Evolutionary conservation across 306 rosid genomes (phyloP), one percentile per base, ranked within the genome.

Genomic region (Vigna mungo): DNA sequence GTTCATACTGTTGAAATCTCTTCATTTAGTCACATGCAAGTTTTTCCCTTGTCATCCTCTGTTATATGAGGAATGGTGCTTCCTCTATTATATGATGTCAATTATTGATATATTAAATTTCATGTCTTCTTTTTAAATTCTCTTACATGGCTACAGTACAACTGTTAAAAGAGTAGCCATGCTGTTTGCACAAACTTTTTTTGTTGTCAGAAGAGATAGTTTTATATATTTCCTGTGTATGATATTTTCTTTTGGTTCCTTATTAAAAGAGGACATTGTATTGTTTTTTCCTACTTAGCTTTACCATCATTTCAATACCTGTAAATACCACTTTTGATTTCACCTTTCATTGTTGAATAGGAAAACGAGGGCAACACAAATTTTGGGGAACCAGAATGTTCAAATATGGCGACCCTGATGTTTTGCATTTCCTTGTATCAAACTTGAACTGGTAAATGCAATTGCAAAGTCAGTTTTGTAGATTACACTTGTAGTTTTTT

Each of bases 301-400:
- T 48, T 62, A 52, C 54, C 53, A 44, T 82, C 48, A 46, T 62
- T 41, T 63, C 55, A 37, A 15, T 47, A 27, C 25, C 55, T 47
- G 75, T 16, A 9, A 71, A 25, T 72, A 21, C 1, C 20, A 63
- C 55, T 61, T 68, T 27, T 63, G 68, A 52, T 51, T 76, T 68
- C 74, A 60, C 62, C 34, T 81, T 80, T 30, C 72, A 71, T 88
- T 80, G 68, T 86, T 80, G 79, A 74, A 83, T 78, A 95, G 98
- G 98, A 77, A 92, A 90, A 87, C 72, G 98, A 68, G 97, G 98
- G 56, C 90, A 90, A 34, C 98, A 95, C 87, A 95, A 95, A 53
- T 85, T 85, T 82, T 95, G 97, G 98, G 96, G 98, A 68, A 95
- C 98, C 56, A 84, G 90, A 82, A 95, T 92, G 97, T 92, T 95